Conservation (phyloP, 768 basidiomycete species). For the Leccinum boreale region DNA sequence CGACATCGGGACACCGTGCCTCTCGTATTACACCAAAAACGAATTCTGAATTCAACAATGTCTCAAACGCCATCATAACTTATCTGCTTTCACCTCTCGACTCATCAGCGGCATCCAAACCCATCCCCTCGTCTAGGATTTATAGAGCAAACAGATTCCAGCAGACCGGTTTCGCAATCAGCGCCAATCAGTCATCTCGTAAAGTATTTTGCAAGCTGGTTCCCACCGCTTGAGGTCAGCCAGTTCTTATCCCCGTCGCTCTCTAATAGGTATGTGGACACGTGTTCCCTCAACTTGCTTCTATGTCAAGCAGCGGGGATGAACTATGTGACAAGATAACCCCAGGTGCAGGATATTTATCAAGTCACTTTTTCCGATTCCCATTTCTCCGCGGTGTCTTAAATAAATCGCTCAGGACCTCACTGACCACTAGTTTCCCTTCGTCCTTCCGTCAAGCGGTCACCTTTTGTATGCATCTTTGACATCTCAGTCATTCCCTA, state of each 20-base stretch:
- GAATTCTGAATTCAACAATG: not conserved
- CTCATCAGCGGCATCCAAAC: not conserved
- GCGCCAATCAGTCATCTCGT: constrained; percentile 20
- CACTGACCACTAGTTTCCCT: not conserved
- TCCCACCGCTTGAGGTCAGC: constrained; percentile 17
- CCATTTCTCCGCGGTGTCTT: constrained; percentile 14
- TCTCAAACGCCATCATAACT: not conserved
- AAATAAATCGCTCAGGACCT: constrained; percentile 16
- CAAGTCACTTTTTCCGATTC: constrained; percentile 9
- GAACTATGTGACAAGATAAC: constrained; percentile 13
- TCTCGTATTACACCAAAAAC: not conserved
- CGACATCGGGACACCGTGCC: not conserved
- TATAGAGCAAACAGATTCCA: not conserved
- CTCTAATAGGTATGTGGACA: constrained; percentile 20
- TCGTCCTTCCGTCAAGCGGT: constrained; percentile 1
- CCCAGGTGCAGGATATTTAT: constrained; percentile 6
- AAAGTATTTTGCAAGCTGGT: constrained; percentile 13
- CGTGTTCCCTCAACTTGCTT: constrained; percentile 12
- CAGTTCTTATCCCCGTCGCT: constrained; percentile 8
- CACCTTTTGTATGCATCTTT: constrained; percentile 14
- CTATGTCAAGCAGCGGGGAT: constrained; percentile 17
- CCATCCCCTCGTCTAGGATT: not conserved
- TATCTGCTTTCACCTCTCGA: not conserved
- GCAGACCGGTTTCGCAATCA: constrained; percentile 2
- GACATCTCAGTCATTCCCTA: constrained; percentile 10